These are phyloP conservation scores for Centrapalus pauciflorus DNA, from an alignment of 129 eudicot genomes.

Conservation along the genomic window DNA sequence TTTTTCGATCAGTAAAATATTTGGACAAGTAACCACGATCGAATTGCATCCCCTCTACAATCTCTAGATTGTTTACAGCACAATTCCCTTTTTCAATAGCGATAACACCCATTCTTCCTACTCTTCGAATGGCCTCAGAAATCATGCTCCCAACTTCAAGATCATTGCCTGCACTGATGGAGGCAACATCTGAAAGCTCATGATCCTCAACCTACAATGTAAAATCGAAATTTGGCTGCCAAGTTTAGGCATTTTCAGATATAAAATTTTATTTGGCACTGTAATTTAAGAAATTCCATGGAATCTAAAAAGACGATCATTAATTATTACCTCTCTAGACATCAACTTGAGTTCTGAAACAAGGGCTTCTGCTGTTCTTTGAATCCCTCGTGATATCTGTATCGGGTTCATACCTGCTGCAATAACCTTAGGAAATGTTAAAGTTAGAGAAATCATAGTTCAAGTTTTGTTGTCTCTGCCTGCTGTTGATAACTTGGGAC, in stretches of 20 bases:
- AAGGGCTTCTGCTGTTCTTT: constrained; percentile 71
- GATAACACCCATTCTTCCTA: constrained; percentile 73
- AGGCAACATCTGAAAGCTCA: constrained; percentile 82
- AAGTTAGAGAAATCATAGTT: constrained; percentile 6
- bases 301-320: background rate
- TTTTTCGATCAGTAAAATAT: constrained; percentile 67
- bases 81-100: constrained; percentile 68
- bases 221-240: constrained; percentile 12
- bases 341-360: constrained; percentile 65
- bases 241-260: constrained; percentile 17
- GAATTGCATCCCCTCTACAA: constrained; percentile 84
- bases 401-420: constrained; percentile 86
- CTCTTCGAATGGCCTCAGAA: constrained; percentile 59
- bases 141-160: constrained; percentile 71
- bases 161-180: constrained; percentile 90
- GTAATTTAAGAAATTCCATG: background rate
- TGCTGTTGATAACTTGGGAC: background rate
- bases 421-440: constrained; percentile 46
- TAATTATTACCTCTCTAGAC: constrained; percentile 62
- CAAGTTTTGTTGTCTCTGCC: background rate
- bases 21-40: constrained; percentile 91
- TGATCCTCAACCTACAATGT: constrained; percentile 79
- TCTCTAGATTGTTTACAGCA: constrained; percentile 41
- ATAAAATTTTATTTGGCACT: constrained; percentile 8
- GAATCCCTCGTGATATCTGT: constrained; percentile 77